phyloP scores from a whole-genome alignment of 2,329 filamentous ascomycete species.

The Botrytis squamosa region DNA sequence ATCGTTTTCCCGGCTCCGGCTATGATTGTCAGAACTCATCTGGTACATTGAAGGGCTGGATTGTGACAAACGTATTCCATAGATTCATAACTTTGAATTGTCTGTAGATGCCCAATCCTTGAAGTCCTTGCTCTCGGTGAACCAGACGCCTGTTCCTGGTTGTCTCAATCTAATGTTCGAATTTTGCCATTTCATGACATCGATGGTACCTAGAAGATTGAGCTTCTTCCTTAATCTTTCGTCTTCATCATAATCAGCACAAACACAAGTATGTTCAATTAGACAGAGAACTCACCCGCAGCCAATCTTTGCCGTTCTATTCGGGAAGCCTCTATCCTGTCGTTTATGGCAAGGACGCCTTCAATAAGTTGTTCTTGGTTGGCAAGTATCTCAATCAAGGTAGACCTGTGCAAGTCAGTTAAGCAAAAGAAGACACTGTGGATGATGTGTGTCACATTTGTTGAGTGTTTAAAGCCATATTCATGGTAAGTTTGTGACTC shows the following conservation, averaged over 20 bases:
- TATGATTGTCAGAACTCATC: neutral
- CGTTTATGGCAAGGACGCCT: neutral
- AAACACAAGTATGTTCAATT: neutral
- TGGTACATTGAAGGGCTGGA: neutral
- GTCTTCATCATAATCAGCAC: constrained; percentile 5
- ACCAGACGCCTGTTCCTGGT: constrained; percentile 29
- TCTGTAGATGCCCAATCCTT: constrained; percentile 18
- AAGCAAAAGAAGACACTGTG: neutral
- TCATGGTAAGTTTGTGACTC: constrained; percentile 26
- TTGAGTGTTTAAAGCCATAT: constrained; percentile 23
- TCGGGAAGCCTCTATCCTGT: neutral
- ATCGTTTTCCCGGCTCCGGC: constrained; percentile 31
- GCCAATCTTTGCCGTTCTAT: neutral
- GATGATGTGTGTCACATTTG: constrained; percentile 17
- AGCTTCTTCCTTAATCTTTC: constrained; percentile 17
- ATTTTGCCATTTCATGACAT: constrained; percentile 23
- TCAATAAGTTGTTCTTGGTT: neutral
- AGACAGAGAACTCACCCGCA: neutral
- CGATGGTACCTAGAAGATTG: constrained; percentile 15
- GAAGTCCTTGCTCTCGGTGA: constrained; percentile 28
- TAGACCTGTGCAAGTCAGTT: constrained; percentile 4
- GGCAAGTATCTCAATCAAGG: neutral
- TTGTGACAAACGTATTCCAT: constrained; percentile 27
- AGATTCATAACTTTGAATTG: constrained; percentile 27
- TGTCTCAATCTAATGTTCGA: constrained; percentile 24